phyloP scores from a whole-genome alignment of 2,329 filamentous ascomycete genomes.

The Hyphodiscus sp. region DNA sequence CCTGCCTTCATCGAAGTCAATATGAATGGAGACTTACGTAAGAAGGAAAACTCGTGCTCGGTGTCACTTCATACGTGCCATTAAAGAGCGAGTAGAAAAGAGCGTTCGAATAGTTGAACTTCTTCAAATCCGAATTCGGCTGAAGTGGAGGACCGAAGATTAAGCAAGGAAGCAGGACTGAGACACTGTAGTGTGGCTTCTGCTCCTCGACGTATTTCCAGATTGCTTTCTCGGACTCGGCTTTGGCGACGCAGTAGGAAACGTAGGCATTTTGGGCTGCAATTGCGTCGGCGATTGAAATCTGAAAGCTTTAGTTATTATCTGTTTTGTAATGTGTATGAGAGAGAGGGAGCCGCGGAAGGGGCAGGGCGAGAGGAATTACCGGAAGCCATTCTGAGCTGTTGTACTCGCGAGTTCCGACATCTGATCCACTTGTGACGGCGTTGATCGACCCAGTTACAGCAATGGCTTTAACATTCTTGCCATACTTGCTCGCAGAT shows the following conservation, averaged over 20 bases:
- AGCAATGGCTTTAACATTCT: conserved; percentile 26
- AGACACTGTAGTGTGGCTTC: conserved; percentile 19
- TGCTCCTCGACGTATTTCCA: conserved; percentile 25
- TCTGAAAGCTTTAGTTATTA: conserved; percentile 2
- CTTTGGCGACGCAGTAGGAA: conserved; percentile 26
- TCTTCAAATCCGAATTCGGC: conserved; percentile 19
- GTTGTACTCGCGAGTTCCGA: conserved; percentile 18
- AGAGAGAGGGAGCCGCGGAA: neutral
- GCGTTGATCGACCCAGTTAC: conserved; percentile 29
- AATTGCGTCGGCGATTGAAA: conserved; percentile 22
- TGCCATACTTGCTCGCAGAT: conserved; percentile 23
- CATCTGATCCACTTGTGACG: conserved; percentile 25
- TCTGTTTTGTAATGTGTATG: too few relatives aligned
- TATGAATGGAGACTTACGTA: conserved; percentile 8
- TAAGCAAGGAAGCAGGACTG: conserved; percentile 23
- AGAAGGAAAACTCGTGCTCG: conserved; percentile 19
- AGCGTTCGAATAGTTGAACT: conserved; percentile 23
- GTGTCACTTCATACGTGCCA: conserved; percentile 21
- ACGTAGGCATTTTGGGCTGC: conserved; percentile 21
- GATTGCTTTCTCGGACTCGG: conserved; percentile 26
- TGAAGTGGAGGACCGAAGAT: conserved; percentile 28
- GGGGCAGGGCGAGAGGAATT: too few relatives aligned
- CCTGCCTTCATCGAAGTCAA: neutral
- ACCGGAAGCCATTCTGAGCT: conserved; percentile 23
- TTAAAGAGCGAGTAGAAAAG: conserved; percentile 25